phyloP scores from a whole-genome alignment of 352 stramenopile genomes.

The Phytophthora citrophthora region DNA sequence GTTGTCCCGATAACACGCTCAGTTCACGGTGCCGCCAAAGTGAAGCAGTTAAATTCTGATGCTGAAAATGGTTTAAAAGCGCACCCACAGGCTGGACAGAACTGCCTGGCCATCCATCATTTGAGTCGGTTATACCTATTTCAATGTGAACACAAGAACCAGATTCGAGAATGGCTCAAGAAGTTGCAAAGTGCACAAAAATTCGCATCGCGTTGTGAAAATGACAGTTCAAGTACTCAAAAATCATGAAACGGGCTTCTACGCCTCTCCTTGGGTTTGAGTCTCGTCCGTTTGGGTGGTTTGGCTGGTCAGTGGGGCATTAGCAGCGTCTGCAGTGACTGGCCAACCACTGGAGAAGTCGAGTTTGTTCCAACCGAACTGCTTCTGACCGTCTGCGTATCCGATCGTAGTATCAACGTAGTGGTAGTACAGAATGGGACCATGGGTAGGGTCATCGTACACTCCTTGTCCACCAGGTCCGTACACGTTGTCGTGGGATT shows the following conservation, averaged over 20 bases:
- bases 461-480: slow-evolving; percentile 28
- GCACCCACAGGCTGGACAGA: slow-evolving; percentile 3
- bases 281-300: background rate
- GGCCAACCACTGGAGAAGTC: slow-evolving; percentile 47
- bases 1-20: slow-evolving; percentile 16
- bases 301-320: background rate
- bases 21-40: slow-evolving; percentile 5
- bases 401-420: slow-evolving; percentile 47
- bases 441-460: slow-evolving; percentile 29
- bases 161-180: slow-evolving; percentile 66
- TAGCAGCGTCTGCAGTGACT: background rate
- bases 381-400: slow-evolving; percentile 54
- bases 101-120: slow-evolving; percentile 25
- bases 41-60: background rate
- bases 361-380: slow-evolving; percentile 64
- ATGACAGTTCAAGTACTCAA: background rate
- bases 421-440: slow-evolving; percentile 30
- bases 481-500: slow-evolving; percentile 24
- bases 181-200: slow-evolving; percentile 59
- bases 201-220: slow-evolving; percentile 4
- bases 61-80: background rate
- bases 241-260: background rate
- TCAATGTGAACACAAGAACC: slow-evolving; percentile 53
- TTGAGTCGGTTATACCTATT: slow-evolving; percentile 44
- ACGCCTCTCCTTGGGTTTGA: background rate